Percentiles rank a stretch among this genome's conserved stretches.
phyloP scores from a whole-genome alignment of 2,329 filamentous ascomycete genomes.

The Moelleriella libera region DNA sequence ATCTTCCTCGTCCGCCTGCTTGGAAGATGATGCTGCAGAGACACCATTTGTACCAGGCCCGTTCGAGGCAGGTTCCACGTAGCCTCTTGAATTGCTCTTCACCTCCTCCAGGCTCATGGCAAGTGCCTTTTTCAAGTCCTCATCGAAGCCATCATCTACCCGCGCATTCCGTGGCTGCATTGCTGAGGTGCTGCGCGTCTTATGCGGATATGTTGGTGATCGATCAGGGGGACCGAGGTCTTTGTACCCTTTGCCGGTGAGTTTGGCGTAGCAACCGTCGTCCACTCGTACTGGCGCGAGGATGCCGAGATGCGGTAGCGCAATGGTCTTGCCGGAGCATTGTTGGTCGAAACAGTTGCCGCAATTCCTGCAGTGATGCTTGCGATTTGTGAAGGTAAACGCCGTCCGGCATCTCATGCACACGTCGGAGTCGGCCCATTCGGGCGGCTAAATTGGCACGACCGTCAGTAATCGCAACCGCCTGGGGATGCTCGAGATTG shows the following conservation, averaged over 20 bases:
- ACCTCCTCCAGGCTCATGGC: slow-evolving; percentile 97
- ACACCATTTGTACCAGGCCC: too few relatives aligned
- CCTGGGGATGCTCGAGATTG: not conserved
- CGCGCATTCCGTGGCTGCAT: slow-evolving; percentile 89
- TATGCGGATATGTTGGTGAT: slow-evolving; percentile 38
- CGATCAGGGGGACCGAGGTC: slow-evolving; percentile 27
- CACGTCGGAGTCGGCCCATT: slow-evolving; percentile 96
- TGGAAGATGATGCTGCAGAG: slow-evolving; percentile 7
- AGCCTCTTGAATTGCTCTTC: slow-evolving; percentile 59
- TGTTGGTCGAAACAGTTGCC: slow-evolving; percentile 95
- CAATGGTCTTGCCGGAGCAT: slow-evolving; percentile 79
- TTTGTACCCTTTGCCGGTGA: slow-evolving; percentile 54
- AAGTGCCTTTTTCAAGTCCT: slow-evolving; percentile 82
- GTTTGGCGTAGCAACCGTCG: slow-evolving; percentile 83
- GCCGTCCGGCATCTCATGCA: slow-evolving; percentile 94
- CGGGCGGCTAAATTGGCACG: slow-evolving; percentile 56
- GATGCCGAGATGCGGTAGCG: slow-evolving; percentile 86
- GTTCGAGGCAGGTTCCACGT: slow-evolving; percentile 44
- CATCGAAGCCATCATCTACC: slow-evolving; percentile 83
- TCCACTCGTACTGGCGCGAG: slow-evolving; percentile 84
- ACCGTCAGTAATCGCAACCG: not conserved
- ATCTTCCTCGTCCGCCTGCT: slow-evolving; percentile 68
- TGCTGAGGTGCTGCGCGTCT: slow-evolving; percentile 47
- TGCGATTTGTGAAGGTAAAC: slow-evolving; percentile 96
- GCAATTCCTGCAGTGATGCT: slow-evolving; percentile 96